Conservation (phyloP, 805 yeast species). For the Yamadazyma sp. region DNA sequence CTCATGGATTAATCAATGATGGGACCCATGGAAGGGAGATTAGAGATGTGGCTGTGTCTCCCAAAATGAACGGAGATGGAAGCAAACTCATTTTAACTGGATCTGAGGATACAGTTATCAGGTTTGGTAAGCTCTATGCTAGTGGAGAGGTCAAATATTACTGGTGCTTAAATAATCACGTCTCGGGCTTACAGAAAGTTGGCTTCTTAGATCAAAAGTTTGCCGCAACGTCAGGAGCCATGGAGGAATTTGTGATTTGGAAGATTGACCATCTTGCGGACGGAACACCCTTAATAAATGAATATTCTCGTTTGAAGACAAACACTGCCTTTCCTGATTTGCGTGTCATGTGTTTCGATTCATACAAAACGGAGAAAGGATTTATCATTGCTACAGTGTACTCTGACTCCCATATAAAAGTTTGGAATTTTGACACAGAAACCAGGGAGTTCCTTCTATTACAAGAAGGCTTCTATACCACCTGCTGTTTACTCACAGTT, state of each 20-base stretch:
- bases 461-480: slow-evolving; percentile 54
- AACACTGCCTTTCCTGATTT: slow-evolving; percentile 68
- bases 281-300: slow-evolving; percentile 45
- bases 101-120: slow-evolving; percentile 84
- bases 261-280: slow-evolving; percentile 39
- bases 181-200: slow-evolving; percentile 82
- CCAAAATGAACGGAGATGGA: slow-evolving; percentile 23
- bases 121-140: slow-evolving; percentile 44
- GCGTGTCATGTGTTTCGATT: slow-evolving; percentile 83
- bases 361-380: slow-evolving; percentile 43
- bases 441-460: slow-evolving; percentile 43
- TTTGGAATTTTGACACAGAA: slow-evolving; percentile 53
- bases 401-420: slow-evolving; percentile 76
- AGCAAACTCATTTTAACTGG: slow-evolving; percentile 63
- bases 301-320: slow-evolving; percentile 56
- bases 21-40: slow-evolving; percentile 95
- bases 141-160: slow-evolving; percentile 46
- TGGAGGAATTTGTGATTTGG: slow-evolving; percentile 91
- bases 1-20: slow-evolving; percentile 33
- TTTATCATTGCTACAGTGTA: slow-evolving; percentile 68
- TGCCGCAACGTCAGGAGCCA: slow-evolving; percentile 63
- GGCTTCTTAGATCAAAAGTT: slow-evolving; percentile 53
- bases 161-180: slow-evolving; percentile 76
- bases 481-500: slow-evolving; percentile 75
- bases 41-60: slow-evolving; percentile 64